Evolutionary conservation across 1,284 basidiomycete species (phyloP), one percentile per base, ranked within the genome.

Genomic region (Vanrija sp.): DNA sequence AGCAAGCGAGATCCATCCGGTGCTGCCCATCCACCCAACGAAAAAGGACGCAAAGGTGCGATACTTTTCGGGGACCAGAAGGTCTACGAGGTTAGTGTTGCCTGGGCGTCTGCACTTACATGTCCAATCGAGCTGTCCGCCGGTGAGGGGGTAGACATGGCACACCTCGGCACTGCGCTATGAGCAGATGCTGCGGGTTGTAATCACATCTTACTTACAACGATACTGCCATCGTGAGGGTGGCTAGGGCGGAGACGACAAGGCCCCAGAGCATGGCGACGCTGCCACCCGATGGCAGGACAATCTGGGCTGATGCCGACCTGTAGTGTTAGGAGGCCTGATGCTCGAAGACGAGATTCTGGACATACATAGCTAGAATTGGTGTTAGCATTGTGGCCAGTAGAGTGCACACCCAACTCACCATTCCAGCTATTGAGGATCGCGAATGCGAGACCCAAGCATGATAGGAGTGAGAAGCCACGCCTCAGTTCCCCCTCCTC

Each of bases 51-150:
- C 46, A 0, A 42, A 40, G n/a, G 56, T 57, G 5, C 58, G 53
- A 28, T 52, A 46, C 1, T 55, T 43, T 7, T 60, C 47, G 5
- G 74, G 71, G 0, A 68, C 57, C 3, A 75, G 65, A 12, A 61
- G 43, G 40, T 62, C 52, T 51, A 23, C 8, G 34, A 15, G 29
- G 49, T 50, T 19, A 50, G 40, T 21, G 7, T 28, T 7, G 3
- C 14, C 23, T 18, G 19, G 0, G 39, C 5, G 16, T 8, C 5
- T 10, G 43, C 6, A 28, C 54, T 38, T 25, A 52, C 46, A 60
- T 2, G 55, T 44, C 68, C 72, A 75, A 55, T 76, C 73, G 51
- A 74, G 73, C 51, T 74, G 75, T 1, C 75, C 74, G 0, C 73
- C 74, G 0, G 69, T 60, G 12, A 48, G 38, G 1, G 59, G 59